Base-by-base conservation (phyloP, 352 stramenopile species). In the Phytophthora fragariae region DNA sequence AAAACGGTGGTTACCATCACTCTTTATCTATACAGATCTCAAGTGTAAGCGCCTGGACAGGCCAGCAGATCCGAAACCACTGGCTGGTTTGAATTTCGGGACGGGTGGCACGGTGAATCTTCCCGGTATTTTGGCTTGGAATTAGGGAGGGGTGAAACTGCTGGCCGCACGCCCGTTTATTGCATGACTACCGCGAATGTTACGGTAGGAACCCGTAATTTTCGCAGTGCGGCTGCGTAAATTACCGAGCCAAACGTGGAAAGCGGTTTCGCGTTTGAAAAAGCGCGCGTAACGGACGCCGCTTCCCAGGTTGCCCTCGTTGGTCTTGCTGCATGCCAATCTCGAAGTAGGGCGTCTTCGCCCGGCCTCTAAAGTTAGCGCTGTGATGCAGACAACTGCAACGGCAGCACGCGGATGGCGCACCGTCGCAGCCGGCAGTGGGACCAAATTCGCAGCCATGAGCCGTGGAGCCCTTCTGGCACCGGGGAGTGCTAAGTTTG, bases 211-310 rank as follows among this genome's bases (percentile, higher is more conserved):
- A 49, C 47, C 10, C 5, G 59, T 59, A 74, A 61, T 69, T 70
- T 77, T 72, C 24, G 44, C 56, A 62, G 4, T 2, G 6, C 3
- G 14, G 10, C 1, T 11, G 12, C 10, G 53, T 73, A 73, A 59
- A 60, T 64, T 70, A 70, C 67, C 44, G 49, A 55, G 24, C 46
- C 55, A 68, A 72, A 66, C 24, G 24, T 72, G 57, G 71, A 75
- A 78, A 52, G 55, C 61, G 41, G 66, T 77, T 77, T 71, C 37
- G 17, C 31, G 44, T 76, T 79, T 74, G 50, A 76, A 78, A 81
- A 80, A 70, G 73, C 57, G 74, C 70, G 65, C 65, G 70, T 73
- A 78, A 77, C 70, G 62, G 65, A 75, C 55, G 64, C 57, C 65
- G 53, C 65, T 68, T 76, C 65, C 70, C 69, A 75, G 44, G 39